Evolutionary conservation across 768 basidiomycete genomes (phyloP), one percentile per base, ranked within the genome.

Genomic region (Tulasnella sp.): DNA sequence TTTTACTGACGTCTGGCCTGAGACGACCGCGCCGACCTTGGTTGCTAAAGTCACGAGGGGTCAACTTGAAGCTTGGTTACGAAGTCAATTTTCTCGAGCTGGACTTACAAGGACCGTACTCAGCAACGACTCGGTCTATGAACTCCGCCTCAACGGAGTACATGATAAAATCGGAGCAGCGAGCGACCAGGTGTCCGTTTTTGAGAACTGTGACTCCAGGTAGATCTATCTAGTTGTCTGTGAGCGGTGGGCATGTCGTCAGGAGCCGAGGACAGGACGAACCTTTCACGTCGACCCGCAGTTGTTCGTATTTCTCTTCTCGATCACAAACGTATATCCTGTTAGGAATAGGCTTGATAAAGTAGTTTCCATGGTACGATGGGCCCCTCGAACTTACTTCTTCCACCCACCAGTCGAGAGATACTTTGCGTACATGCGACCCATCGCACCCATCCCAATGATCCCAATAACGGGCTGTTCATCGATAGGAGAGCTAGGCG

Each of bases 401-500:
- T 90, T 88, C 91, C 94, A 95, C 1, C 97, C 96, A 12, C 91
- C 95, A 7, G 86, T 85, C 14, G 90, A 88, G 34, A 99, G 85
- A n/a, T 85, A 82, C 22, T 86, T 87, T 0, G 95, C 94, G 82
- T 98, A 99, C 95, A 99, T 94, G 81, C 85, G 86, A 1, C 97
- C 97, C 97, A 99, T 99, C 71, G 93, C 93, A 0, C 96, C 96
- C 96, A 98, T 97, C 1, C 97, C 96, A 78, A 97, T 97, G 72
- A 97, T 85, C 1, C 96, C 96, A 49, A 99, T 92, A 0, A 87
- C 86, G 7, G 93, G 93, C 79, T 95, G 93, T 34, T 85, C 82
- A 6, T 85, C 83, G 1, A 81, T 25, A 6, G 87, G 86, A 11
- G 82, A 79, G 12, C 81, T 40, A 0, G 85, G 85, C 0, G 79